Percentiles rank a stretch among this genome's conserved stretches.
Conservation (phyloP, 1,284 basidiomycete species). For the Thelephora terrestris region DNA sequence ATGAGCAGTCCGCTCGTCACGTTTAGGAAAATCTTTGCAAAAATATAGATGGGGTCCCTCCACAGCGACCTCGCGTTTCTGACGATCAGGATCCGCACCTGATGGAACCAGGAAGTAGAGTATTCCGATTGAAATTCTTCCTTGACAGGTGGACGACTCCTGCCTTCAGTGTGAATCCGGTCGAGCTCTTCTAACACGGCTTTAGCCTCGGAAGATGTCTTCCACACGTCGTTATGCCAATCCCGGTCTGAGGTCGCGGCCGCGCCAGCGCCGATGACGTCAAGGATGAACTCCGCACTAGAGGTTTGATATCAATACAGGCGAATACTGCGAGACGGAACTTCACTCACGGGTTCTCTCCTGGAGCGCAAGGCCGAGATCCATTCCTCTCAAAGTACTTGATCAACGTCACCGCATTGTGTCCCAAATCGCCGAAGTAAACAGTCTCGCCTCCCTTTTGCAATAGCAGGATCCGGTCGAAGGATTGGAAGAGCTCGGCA, state of each 20-base stretch:
- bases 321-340: slow-evolving; percentile 18
- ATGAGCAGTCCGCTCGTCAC: slow-evolving; percentile 50
- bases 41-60: slow-evolving; percentile 65
- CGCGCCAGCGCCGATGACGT: slow-evolving; percentile 56
- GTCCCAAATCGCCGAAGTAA: slow-evolving; percentile 70
- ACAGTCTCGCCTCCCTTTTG: slow-evolving; percentile 68
- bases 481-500: slow-evolving; percentile 65
- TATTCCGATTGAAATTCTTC: slow-evolving; percentile 30
- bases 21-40: slow-evolving; percentile 62
- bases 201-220: slow-evolving; percentile 18
- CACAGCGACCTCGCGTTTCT: slow-evolving; percentile 47
- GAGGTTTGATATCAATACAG: not conserved
- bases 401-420: slow-evolving; percentile 44
- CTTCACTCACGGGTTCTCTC: slow-evolving; percentile 32
- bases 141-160: slow-evolving; percentile 19
- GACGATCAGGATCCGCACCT: slow-evolving; percentile 33
- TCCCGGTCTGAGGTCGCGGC: slow-evolving; percentile 23
- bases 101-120: slow-evolving; percentile 36
- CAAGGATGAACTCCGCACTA: slow-evolving; percentile 62
- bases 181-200: slow-evolving; percentile 20
- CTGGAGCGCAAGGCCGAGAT: slow-evolving; percentile 28
- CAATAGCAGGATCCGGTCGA: slow-evolving; percentile 51
- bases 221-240: slow-evolving; percentile 25
- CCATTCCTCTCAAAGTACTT: slow-evolving; percentile 63
- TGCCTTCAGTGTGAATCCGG: slow-evolving; percentile 23